Conservation (phyloP, 1,139 yeast species). For the Nakaseomyces nivariensis region DNA sequence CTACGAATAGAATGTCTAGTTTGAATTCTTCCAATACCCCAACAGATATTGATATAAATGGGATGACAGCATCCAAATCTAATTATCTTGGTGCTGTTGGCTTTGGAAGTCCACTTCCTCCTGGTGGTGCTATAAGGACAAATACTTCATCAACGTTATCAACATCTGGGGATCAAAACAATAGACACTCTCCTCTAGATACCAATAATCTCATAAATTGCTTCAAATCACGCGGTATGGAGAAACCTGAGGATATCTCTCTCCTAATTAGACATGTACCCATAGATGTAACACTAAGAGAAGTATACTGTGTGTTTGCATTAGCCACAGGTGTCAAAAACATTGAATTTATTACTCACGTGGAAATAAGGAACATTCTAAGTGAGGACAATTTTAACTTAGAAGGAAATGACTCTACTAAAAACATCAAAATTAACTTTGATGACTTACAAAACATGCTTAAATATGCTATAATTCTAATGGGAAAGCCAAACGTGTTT, state of each 20-base stretch:
- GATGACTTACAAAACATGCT: background rate
- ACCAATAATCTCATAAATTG: background rate
- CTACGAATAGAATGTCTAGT: background rate
- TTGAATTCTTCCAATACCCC: background rate
- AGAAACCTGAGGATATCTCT: background rate
- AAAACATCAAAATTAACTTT: background rate
- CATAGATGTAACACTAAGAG: constrained; percentile 58
- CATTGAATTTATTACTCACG: background rate
- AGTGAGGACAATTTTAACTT: background rate
- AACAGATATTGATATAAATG: background rate
- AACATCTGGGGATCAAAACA: background rate
- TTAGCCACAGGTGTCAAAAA: constrained; percentile 70
- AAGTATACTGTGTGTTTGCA: constrained; percentile 65
- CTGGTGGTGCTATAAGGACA: background rate
- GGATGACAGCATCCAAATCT: background rate
- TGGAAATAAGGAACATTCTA: background rate
- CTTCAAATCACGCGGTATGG: background rate
- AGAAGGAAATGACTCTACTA: background rate
- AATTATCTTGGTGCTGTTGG: background rate
- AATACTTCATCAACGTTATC: background rate
- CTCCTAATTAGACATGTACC: constrained; percentile 48
- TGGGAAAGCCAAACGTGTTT: background rate
- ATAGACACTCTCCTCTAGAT: background rate
- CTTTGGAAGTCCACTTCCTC: background rate
- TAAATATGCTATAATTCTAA: background rate